These are phyloP conservation scores for Phytophthora boehmeriae DNA, from an alignment of 352 stramenopile genomes.

Conservation along the genomic window DNA sequence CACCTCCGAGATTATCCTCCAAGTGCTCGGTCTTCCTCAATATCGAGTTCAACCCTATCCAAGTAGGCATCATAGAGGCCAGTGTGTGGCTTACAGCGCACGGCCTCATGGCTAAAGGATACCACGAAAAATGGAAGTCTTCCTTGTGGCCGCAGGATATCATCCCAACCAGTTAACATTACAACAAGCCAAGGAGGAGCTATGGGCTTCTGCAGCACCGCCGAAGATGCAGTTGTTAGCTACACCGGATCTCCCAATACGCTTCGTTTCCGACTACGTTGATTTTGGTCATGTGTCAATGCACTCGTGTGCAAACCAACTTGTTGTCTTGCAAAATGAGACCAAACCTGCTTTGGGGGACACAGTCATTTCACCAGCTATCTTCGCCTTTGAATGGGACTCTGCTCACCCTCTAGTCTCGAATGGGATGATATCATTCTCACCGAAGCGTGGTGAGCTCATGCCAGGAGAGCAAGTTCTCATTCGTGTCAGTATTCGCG, in stretches of 20 bases:
- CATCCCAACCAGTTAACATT: constrained; percentile 50
- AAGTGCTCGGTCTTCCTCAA: constrained; percentile 68
- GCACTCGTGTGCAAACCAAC: constrained; percentile 45
- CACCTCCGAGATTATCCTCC: constrained; percentile 64
- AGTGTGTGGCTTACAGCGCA: constrained; percentile 70
- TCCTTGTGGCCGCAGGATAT: constrained; percentile 63
- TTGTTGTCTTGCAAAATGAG: constrained; percentile 67
- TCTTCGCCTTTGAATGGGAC: constrained; percentile 68
- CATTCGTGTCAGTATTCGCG: constrained; percentile 56
- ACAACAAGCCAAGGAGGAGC: constrained; percentile 35
- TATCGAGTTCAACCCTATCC: constrained; percentile 79
- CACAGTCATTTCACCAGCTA: constrained; percentile 3
- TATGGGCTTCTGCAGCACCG: constrained; percentile 17
- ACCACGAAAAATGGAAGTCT: constrained; percentile 75
- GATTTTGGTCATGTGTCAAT: constrained; percentile 69
- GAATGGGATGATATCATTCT: constrained; percentile 53
- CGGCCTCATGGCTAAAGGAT: constrained; percentile 68
- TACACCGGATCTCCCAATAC: constrained; percentile 46
- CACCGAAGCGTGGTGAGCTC: constrained; percentile 55
- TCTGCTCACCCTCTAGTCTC: constrained; percentile 53
- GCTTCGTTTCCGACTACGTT: constrained; percentile 58
- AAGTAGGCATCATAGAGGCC: constrained; percentile 54
- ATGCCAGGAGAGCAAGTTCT: constrained; percentile 50
- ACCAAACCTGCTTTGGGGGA: not conserved
- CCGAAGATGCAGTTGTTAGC: constrained; percentile 38